phyloP scores from a whole-genome alignment of 148 eudicot genomes.

The Amaranthus cruentus region DNA sequence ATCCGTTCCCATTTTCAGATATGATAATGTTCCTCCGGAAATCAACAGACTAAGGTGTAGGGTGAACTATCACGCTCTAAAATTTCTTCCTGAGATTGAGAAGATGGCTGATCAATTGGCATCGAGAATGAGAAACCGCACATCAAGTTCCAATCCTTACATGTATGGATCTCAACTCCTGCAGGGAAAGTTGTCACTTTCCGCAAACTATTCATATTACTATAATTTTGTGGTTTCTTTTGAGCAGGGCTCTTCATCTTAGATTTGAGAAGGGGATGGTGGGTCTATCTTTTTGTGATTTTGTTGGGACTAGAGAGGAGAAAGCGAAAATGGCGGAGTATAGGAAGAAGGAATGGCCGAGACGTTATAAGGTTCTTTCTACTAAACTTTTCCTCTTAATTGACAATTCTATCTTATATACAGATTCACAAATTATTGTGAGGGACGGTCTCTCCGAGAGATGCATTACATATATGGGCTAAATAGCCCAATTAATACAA shows the following conservation, averaged over 20 bases:
- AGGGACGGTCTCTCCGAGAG: too few species aligned
- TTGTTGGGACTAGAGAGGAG: conserved; percentile 91
- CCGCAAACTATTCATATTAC: not conserved
- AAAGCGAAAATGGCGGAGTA: conserved; percentile 84
- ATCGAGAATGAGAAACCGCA: conserved; percentile 95
- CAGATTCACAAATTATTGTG: too few species aligned
- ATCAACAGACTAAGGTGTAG: conserved; percentile 89
- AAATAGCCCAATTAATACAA: too few species aligned
- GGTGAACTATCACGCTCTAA: conserved; percentile 94
- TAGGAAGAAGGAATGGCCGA: conserved; percentile 97
- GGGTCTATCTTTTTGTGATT: conserved; percentile 96
- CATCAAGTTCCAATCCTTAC: conserved; percentile 75
- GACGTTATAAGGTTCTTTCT: conserved; percentile 76
- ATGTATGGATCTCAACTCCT: conserved; percentile 41
- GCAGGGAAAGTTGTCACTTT: not conserved
- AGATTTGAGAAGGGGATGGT: conserved; percentile 99
- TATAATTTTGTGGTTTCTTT: not conserved
- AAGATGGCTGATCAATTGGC: conserved; percentile 87
- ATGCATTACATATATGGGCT: too few species aligned
- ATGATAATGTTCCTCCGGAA: conserved; percentile 94
- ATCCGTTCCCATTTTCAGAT: conserved; percentile 39
- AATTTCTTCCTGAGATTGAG: conserved; percentile 94
- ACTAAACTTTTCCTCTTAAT: not conserved
- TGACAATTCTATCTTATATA: not conserved
- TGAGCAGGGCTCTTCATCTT: conserved; percentile 96